phyloP scores from a whole-genome alignment of 768 basidiomycete species.

The Tylopilus vinaceipallidus region DNA sequence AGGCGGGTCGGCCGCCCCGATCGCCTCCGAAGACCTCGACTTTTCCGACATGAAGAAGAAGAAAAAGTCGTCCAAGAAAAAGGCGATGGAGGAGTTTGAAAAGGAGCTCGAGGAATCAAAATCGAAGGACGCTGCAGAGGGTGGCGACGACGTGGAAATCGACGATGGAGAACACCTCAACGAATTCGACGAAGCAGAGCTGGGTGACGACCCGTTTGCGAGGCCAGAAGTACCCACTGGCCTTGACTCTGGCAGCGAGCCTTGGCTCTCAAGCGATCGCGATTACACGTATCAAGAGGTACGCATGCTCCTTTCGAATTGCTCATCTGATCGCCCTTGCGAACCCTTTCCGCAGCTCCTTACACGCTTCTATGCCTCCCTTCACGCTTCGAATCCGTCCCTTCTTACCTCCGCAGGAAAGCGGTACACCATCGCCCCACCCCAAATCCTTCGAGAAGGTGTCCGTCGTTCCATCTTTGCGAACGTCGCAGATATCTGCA shows the following conservation, averaged over 20 bases:
- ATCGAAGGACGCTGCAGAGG: constrained; percentile 60
- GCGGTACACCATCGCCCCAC: constrained; percentile 96
- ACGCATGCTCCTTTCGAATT: constrained; percentile 14
- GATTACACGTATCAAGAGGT: constrained; percentile 98
- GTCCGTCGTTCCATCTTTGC: constrained; percentile 98
- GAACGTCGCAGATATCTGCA: constrained; percentile 96
- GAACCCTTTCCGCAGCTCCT: constrained; percentile 59
- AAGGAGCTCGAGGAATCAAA: constrained; percentile 81
- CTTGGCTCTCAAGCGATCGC: constrained; percentile 90
- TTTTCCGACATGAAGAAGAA: constrained; percentile 98
- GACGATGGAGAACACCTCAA: constrained; percentile 64
- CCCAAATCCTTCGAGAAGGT: constrained; percentile 90
- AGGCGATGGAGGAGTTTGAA: constrained; percentile 91
- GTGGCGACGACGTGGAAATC: constrained; percentile 51
- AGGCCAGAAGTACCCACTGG: constrained; percentile 52
- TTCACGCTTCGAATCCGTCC: constrained; percentile 93
- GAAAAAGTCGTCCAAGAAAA: constrained; percentile 90
- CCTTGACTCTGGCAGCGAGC: constrained; percentile 74
- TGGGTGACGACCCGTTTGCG: constrained; percentile 88
- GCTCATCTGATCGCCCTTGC: not conserved
- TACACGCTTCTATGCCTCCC: constrained; percentile 84
- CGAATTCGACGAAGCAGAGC: constrained; percentile 75
- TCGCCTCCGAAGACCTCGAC: constrained; percentile 76
- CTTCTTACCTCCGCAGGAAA: constrained; percentile 83
- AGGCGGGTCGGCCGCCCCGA: constrained; percentile 33